Evolutionary conservation across 169 alveolate species (phyloP).

Genomic region (Plasmodium fragile): DNA sequence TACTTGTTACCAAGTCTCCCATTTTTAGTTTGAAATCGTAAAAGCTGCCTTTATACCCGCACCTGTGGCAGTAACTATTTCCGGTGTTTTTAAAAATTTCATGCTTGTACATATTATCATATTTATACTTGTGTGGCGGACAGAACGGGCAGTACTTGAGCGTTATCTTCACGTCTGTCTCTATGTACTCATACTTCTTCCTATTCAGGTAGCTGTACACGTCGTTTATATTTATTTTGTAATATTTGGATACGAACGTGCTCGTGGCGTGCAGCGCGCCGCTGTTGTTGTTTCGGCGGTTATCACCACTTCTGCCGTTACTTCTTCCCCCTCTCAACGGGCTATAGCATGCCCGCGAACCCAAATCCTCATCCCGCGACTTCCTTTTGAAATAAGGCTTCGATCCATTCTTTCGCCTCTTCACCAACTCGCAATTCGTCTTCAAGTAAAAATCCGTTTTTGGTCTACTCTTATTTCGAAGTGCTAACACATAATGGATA

Average conservation of each 20-base stretch:
- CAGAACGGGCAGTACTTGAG: constrained; percentile 88
- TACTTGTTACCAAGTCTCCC: constrained; percentile 83
- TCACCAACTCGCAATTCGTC: constrained; percentile 41
- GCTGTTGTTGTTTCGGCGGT: background rate
- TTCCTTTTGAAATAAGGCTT: background rate
- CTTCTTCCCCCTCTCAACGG: background rate
- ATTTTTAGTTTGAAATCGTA: constrained; percentile 89
- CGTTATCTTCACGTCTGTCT: constrained; percentile 84
- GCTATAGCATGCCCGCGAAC: background rate
- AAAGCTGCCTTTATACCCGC: constrained; percentile 90
- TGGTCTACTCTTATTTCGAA: constrained; percentile 17
- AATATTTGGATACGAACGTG: constrained; percentile 86
- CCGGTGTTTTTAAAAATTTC: constrained; percentile 89
- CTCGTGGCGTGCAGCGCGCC: constrained; percentile 52
- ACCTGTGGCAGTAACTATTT: constrained; percentile 89
- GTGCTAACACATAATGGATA: constrained; percentile 25
- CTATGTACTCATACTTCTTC: constrained; percentile 84
- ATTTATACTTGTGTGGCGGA: constrained; percentile 89
- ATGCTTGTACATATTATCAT: constrained; percentile 87
- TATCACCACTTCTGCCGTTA: background rate
- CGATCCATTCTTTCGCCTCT: constrained; percentile 14
- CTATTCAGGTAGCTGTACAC: constrained; percentile 86
- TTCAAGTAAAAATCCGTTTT: constrained; percentile 22
- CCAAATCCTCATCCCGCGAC: background rate
- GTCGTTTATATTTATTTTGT: constrained; percentile 82